These are phyloP conservation scores for Exobasidium cylindrosporum DNA, from an alignment of 1,284 basidiomycete species.

Conservation along the genomic window DNA sequence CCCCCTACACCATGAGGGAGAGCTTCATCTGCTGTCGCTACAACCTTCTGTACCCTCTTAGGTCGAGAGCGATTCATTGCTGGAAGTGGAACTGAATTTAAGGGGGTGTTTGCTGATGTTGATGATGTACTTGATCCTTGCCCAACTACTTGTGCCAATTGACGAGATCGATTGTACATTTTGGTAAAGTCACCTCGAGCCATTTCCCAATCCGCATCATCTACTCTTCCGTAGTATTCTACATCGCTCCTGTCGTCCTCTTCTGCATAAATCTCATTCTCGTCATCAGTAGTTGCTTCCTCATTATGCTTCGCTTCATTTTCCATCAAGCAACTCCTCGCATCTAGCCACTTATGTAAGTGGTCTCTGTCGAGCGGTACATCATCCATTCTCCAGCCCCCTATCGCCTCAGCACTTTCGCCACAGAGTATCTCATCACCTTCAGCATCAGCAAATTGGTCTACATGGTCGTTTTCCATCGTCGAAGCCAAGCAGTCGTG, in stretches of 20 bases:
- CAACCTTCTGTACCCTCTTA: not conserved
- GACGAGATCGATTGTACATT: conserved; percentile 50
- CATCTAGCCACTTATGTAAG: not conserved
- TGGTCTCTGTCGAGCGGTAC: not conserved
- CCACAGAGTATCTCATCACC: no score
- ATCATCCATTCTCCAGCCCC: no score
- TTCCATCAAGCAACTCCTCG: conserved; percentile 9
- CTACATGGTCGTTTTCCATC: no score
- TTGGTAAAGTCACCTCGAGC: conserved; percentile 53
- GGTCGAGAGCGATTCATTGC: conserved; percentile 34
- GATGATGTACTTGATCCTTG: not conserved
- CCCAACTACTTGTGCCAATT: conserved; percentile 33
- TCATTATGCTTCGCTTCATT: conserved; percentile 22
- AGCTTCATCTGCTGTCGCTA: conserved; percentile 7
- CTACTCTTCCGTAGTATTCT: conserved; percentile 33
- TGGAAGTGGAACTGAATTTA: conserved; percentile 17
- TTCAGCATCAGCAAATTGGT: no score
- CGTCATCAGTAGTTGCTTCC: conserved; percentile 19
- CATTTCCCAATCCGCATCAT: conserved; percentile 54
- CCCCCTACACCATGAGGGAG: conserved; percentile 3
- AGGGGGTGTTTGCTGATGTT: not conserved
- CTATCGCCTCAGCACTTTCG: no score
- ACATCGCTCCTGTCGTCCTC: conserved; percentile 26
- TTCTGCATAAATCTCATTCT: conserved; percentile 15
- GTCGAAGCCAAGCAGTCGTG: no score